Evolutionary conservation across 305 asterid genomes (phyloP), one percentile per base, ranked within the genome.

Genomic region (Solanum hybrid): DNA sequence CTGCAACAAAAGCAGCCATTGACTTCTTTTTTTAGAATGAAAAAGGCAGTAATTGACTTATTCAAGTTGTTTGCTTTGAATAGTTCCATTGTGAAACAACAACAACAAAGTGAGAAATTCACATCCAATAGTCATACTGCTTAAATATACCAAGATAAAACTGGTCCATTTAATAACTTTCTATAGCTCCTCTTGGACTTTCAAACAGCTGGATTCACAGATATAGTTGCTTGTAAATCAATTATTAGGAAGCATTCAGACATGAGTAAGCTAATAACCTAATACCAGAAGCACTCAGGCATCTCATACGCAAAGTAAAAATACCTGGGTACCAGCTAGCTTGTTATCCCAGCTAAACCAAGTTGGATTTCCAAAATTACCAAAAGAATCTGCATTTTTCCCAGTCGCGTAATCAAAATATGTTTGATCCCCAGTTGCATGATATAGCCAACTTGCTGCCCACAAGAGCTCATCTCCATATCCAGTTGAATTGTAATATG

Each of bases 281-380:
- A 34, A 34, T 34, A 77, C 9, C 29, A 33, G 40, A 18, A 76
- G 4, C 42, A 77, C 9, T 77, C 29, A 20, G 9, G 51, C 84
- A 35, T 78, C 85, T 78, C 31, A 78, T 22, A 79, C 0, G 86
- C 57, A 31, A 86, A 64, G 36, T 11, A 46, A 46, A 26, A 42
- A 34, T 88, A 96, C 99, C 98, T 97, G 98, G 86, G 96, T 90
- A 90, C 99, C 99, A 2, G 99, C 98, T 24, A 97, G 93, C 93
- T 96, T 97, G 93, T 94, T 95, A 92, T 97, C 99, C 99, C 99
- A 97, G 93, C 98, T 96, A 92, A 97, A 97, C 99, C 99, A 97
- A 1, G 98, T 96, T 33, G 99, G 99, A 90, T 88, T 96, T 11
- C 98, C 99, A 92, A 93, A 97, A 74, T 95, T 89, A 67, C 93